Percentiles rank a stretch among this genome's conserved stretches.
These are phyloP conservation scores for Fusarium tuaranense DNA, from an alignment of 2,329 filamentous ascomycete genomes.

Conservation along the genomic window DNA sequence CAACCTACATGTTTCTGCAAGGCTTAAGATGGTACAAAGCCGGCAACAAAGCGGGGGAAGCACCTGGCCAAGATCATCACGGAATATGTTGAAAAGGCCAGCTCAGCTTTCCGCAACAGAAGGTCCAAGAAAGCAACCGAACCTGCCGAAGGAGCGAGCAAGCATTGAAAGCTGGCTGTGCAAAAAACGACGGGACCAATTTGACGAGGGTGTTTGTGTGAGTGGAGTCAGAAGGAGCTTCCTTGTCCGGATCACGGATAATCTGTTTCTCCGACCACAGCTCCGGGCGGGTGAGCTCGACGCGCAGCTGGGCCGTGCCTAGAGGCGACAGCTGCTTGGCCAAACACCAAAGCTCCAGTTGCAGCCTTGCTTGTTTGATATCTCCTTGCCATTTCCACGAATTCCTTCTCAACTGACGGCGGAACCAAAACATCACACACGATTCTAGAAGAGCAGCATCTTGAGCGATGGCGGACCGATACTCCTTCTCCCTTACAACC, in stretches of 20 bases:
- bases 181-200: conserved; percentile 27
- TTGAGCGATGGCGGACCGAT: conserved; percentile 90
- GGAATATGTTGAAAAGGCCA: conserved; percentile 45
- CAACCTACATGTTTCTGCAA: conserved; percentile 46
- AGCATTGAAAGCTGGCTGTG: conserved; percentile 32
- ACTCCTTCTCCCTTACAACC: conserved; percentile 98
- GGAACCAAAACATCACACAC: conserved; percentile 15
- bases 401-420: conserved; percentile 33
- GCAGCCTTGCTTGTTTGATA: conserved; percentile 45
- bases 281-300: conserved; percentile 47
- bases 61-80: conserved; percentile 36
- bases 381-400: conserved; percentile 39
- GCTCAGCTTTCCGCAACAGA: conserved; percentile 44
- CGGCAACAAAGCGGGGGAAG: conserved; percentile 37
- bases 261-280: conserved; percentile 43
- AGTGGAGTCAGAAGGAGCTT: conserved; percentile 18
- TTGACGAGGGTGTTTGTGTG: conserved; percentile 28
- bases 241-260: conserved; percentile 39
- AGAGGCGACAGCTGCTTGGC: conserved; percentile 46
- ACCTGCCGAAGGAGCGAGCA: conserved; percentile 38
- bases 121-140: conserved; percentile 43
- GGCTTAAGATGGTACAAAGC: conserved; percentile 23
- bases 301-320: conserved; percentile 55
- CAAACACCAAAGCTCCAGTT: conserved; percentile 51
- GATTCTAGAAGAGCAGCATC: conserved; percentile 15